Evolutionary conservation across 1,284 basidiomycete genomes (phyloP).

Genomic region (Peniophora sp.): DNA sequence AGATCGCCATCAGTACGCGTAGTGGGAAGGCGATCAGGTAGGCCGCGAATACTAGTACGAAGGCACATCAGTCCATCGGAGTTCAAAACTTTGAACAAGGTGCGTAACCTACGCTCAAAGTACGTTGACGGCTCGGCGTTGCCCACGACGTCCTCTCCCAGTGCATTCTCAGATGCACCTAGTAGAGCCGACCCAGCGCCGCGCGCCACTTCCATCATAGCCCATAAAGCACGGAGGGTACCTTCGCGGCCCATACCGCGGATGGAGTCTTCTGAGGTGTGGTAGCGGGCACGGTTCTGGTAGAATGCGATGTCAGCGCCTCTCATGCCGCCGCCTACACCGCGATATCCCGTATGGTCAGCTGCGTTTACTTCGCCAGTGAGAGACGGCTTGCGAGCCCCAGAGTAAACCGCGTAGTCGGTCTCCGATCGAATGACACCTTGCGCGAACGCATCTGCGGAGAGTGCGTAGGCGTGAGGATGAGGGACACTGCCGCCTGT

Average conservation of each 20-base stretch:
- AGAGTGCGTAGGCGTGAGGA: conserved; percentile 62
- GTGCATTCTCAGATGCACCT: conserved; percentile 23
- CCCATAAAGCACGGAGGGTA: conserved; percentile 54
- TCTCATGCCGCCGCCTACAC: conserved; percentile 32
- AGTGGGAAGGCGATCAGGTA: conserved; percentile 48
- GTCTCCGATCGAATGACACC: conserved; percentile 58
- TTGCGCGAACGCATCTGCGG: conserved; percentile 54
- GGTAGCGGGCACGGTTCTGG: conserved; percentile 58
- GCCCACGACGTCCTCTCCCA: conserved; percentile 17
- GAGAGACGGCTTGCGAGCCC: conserved; percentile 1
- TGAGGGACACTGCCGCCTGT: conserved; percentile 36
- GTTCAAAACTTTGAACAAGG: too few species aligned
- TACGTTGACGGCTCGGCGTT: conserved; percentile 42
- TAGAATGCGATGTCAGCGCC: conserved; percentile 74
- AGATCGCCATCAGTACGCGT: conserved; percentile 40
- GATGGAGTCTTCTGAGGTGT: conserved; percentile 60
- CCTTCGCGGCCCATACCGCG: conserved; percentile 38
- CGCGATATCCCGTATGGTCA: conserved; percentile 13
- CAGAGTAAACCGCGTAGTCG: conserved; percentile 57
- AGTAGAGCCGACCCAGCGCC: conserved; percentile 48
- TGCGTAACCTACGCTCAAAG: conserved; percentile 62
- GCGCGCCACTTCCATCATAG: conserved; percentile 61
- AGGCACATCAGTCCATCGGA: too few species aligned
- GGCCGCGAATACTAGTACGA: conserved; percentile 48
- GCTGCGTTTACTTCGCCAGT: conserved; percentile 5